Conservation (phyloP, 495 filamentous ascomycete species). For the Penicillium ochrochloron region DNA sequence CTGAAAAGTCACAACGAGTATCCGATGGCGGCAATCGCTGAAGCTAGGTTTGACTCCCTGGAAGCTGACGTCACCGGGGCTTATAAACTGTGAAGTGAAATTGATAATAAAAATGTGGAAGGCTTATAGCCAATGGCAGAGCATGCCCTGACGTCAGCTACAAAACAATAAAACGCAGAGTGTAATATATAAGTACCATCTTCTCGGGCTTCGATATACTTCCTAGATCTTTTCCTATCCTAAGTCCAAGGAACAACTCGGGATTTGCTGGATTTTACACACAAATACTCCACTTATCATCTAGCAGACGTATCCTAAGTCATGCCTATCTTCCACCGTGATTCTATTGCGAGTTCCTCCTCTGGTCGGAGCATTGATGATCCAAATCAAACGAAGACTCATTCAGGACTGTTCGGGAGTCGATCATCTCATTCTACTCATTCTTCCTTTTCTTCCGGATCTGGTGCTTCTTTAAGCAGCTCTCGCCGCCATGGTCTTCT, state of each 20-base stretch:
- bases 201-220: neutral
- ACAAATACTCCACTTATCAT: neutral
- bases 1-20: neutral
- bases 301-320: neutral
- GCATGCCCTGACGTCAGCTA: neutral
- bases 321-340: conserved; percentile 40
- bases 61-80: neutral
- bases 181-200: neutral
- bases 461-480: conserved; percentile 30
- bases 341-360: conserved; percentile 28
- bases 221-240: neutral
- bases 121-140: neutral
- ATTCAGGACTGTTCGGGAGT: conserved; percentile 19
- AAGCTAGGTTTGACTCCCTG: neutral
- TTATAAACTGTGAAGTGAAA: neutral
- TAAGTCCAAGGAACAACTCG: neutral
- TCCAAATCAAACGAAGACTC: conserved; percentile 13
- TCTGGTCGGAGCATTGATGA: conserved; percentile 25
- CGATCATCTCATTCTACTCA: conserved; percentile 21
- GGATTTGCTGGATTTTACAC: neutral
- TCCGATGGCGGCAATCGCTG: neutral
- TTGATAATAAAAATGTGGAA: neutral
- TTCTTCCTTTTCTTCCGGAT: conserved; percentile 13
- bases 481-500: conserved; percentile 49
- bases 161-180: neutral